A percentile compares a stretch with the other conserved stretches of the same genome.
phyloP scores from a whole-genome alignment of 2,329 filamentous ascomycete genomes.

The Periconia macrospinosa region DNA sequence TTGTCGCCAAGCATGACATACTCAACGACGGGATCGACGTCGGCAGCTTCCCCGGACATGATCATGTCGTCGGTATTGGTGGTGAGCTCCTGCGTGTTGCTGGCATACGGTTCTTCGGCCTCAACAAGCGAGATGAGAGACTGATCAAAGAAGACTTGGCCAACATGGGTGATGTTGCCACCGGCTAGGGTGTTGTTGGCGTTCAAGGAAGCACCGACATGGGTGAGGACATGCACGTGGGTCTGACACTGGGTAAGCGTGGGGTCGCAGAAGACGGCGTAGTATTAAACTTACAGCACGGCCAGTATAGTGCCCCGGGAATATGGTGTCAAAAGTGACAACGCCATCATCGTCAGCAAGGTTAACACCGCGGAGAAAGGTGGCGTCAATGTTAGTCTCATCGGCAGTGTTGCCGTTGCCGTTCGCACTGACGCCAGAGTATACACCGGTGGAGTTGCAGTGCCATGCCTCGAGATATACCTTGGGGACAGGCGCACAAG shows the following conservation, averaged over 20 bases:
- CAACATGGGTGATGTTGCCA: conserved; percentile 59
- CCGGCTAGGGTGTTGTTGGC: conserved; percentile 55
- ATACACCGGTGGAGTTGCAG: conserved; percentile 3
- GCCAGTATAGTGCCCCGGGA: conserved; percentile 46
- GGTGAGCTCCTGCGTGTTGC: conserved; percentile 49
- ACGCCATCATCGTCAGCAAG: conserved; percentile 52
- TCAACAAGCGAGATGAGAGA: conserved; percentile 58
- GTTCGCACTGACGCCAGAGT: conserved; percentile 30
- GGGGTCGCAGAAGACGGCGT: too few species aligned
- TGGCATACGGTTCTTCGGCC: conserved; percentile 45
- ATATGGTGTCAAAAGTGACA: conserved; percentile 52
- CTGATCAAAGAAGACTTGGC: conserved; percentile 68
- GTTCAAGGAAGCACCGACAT: conserved; percentile 40
- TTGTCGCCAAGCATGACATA: conserved; percentile 60
- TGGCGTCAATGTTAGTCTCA: conserved; percentile 33
- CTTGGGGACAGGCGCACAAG: conserved; percentile 52
- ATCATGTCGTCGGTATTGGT: conserved; percentile 57
- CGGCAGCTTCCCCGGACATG: conserved; percentile 51
- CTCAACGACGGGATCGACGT: conserved; percentile 59
- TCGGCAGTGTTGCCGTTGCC: conserved; percentile 47
- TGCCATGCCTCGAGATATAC: conserved; percentile 55
- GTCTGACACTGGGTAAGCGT: conserved; percentile 35
- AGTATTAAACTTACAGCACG: too few species aligned
- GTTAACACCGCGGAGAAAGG: conserved; percentile 54
- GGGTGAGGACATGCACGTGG: conserved; percentile 47